A percentile compares a stretch with the other conserved stretches of the same genome.
These are phyloP conservation scores for Clonostachys byssicola DNA, from an alignment of 2,329 filamentous ascomycete genomes.

Conservation along the genomic window DNA sequence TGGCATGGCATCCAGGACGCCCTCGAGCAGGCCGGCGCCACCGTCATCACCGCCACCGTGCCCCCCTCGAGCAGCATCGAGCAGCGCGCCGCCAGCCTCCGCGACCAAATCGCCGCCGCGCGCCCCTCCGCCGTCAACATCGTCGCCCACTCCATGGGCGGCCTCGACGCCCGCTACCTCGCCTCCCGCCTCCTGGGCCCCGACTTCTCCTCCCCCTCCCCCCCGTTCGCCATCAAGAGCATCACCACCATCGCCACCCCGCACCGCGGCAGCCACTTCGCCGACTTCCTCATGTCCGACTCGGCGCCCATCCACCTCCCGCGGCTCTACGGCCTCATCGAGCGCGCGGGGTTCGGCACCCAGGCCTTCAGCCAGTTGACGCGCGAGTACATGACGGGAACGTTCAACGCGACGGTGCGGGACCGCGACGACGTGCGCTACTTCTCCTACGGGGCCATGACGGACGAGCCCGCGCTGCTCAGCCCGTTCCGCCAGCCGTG, in stretches of 20 bases:
- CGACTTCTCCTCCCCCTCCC: too few species aligned
- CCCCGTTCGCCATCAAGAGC: slow-evolving; percentile 41
- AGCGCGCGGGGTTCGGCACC: slow-evolving; percentile 49
- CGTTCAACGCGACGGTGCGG: slow-evolving; percentile 54
- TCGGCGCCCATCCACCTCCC: slow-evolving; percentile 35
- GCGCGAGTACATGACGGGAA: slow-evolving; percentile 48
- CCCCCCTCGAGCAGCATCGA: slow-evolving; percentile 59
- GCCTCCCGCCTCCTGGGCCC: slow-evolving; percentile 53
- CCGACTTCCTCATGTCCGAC: slow-evolving; percentile 45
- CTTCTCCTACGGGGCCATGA: slow-evolving; percentile 58
- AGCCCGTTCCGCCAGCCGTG: slow-evolving; percentile 59
- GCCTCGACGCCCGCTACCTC: slow-evolving; percentile 63
- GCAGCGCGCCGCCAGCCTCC: slow-evolving; percentile 54
- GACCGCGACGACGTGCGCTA: slow-evolving; percentile 51
- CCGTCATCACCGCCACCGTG: slow-evolving; percentile 57
- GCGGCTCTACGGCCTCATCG: slow-evolving; percentile 48
- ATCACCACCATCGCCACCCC: slow-evolving; percentile 53
- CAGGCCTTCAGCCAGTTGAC: slow-evolving; percentile 60
- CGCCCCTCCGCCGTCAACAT: slow-evolving; percentile 63
- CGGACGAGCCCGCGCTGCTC: slow-evolving; percentile 46
- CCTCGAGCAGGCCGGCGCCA: slow-evolving; percentile 44
- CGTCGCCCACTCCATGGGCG: slow-evolving; percentile 66
- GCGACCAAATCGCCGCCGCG: slow-evolving; percentile 44
- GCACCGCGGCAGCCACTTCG: slow-evolving; percentile 50
- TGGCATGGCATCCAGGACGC: slow-evolving; percentile 62